A percentile compares a stretch with the other conserved stretches of the same genome.
Evolutionary conservation across 805 yeast species (phyloP).

Genomic region (Candida boidinii): DNA sequence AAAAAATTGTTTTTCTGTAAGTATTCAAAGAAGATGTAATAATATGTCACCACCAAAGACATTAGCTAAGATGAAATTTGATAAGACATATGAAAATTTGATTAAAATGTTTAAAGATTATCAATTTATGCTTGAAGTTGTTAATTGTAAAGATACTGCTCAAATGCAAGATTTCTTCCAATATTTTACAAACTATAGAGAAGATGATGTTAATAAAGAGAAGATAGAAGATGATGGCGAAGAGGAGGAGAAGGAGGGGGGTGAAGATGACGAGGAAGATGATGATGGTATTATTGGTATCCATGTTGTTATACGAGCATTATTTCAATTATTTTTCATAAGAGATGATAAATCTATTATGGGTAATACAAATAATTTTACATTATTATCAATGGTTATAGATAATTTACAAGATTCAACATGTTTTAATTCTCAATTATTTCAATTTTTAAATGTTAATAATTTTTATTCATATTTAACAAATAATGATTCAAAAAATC

Average conservation of each 20-base stretch:
- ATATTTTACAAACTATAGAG: constrained; percentile 16
- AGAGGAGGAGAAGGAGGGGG: constrained; percentile 15
- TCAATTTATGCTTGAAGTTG: constrained; percentile 23
- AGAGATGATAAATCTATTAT: constrained; percentile 54
- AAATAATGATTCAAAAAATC: neutral
- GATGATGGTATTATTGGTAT: constrained; percentile 23
- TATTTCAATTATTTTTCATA: constrained; percentile 52
- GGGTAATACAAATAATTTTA: constrained; percentile 34
- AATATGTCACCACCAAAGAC: constrained; percentile 38
- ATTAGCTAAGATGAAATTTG: constrained; percentile 19
- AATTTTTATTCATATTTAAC: too few relatives aligned
- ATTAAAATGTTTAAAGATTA: constrained; percentile 29
- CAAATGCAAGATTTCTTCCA: constrained; percentile 18
- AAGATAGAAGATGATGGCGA: constrained; percentile 18
- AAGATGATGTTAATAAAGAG: constrained; percentile 13
- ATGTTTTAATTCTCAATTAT: constrained; percentile 26
- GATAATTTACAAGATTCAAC: constrained; percentile 36
- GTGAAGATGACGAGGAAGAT: constrained; percentile 13
- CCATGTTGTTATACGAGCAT: constrained; percentile 50
- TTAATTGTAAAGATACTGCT: constrained; percentile 20
- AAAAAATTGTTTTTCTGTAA: constrained; percentile 34
- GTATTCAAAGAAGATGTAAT: constrained; percentile 38
- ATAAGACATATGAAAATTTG: constrained; percentile 10
- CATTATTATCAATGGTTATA: constrained; percentile 27
- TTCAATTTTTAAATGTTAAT: constrained; percentile 12